These are phyloP conservation scores for Hippophae gyantsensis DNA, from an alignment of 306 rosid genomes.

Conservation along the genomic window DNA sequence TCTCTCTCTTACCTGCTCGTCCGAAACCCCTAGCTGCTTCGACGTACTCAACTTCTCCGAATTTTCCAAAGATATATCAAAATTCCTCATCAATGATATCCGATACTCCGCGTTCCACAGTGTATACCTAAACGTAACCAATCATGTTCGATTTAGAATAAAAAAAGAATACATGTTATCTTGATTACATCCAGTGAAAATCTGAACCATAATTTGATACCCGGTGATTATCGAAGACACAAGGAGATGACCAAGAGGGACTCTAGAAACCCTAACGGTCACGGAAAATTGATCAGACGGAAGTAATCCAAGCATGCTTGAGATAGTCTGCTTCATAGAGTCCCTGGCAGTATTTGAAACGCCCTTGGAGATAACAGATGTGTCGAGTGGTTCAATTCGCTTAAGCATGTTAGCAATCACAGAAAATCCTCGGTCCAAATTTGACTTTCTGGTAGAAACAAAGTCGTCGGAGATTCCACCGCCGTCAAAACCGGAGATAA, in stretches of 20 bases:
- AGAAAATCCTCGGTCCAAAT: conserved; percentile 62
- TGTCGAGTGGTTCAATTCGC: conserved; percentile 76
- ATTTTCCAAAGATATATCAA: conserved; percentile 39
- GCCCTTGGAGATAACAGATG: conserved; percentile 72
- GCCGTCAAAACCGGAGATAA: conserved; percentile 58
- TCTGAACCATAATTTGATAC: conserved; percentile 23
- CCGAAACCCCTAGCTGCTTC: conserved; percentile 16
- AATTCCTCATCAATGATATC: conserved; percentile 69
- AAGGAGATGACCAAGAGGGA: conserved; percentile 67
- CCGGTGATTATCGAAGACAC: conserved; percentile 90
- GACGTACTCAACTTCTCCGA: conserved; percentile 20
- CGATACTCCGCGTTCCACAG: conserved; percentile 96
- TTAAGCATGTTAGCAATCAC: conserved; percentile 82
- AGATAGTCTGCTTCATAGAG: conserved; percentile 95
- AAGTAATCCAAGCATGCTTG: conserved; percentile 80
- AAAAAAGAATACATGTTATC: neutral
- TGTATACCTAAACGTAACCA: conserved; percentile 51
- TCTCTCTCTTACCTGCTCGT: conserved; percentile 24
- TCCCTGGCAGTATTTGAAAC: conserved; percentile 70
- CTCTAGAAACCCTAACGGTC: conserved; percentile 44
- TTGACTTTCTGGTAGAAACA: conserved; percentile 64
- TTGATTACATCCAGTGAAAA: neutral
- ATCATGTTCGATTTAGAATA: conserved; percentile 4
- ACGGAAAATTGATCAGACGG: conserved; percentile 89
- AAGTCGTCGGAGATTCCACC: conserved; percentile 77